A percentile compares a stretch with the other conserved stretches of the same genome.
These are phyloP conservation scores for barley (Hordeum vulgare) DNA, from an alignment of 176 grass and related monocot genomes.

Conservation along the genomic window MorexV3_pseudomolecules_assembly NC_058522.1:66537745-66538244, in stretches of 20 bases:
- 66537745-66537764: neutral
- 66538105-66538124: neutral
- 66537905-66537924: neutral
- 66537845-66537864: too few relatives aligned
- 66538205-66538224: neutral
- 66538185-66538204: neutral
- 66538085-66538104: neutral
- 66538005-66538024: neutral
- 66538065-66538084: neutral
- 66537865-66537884: too few relatives aligned
- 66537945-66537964: neutral
- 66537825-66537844: too few relatives aligned
- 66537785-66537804: too few relatives aligned
- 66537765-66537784: neutral
- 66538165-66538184: neutral
- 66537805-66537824: too few relatives aligned
- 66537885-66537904: too few relatives aligned
- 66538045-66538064: neutral
- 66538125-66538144: neutral
- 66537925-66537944: neutral
- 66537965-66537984: neutral
- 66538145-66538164: constrained; percentile 8
- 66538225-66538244: neutral
- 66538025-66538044: neutral
- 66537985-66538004: neutral